Base-by-base conservation (phyloP, 2,329 filamentous ascomycete species). In the Grosmannia huntii region DNA sequence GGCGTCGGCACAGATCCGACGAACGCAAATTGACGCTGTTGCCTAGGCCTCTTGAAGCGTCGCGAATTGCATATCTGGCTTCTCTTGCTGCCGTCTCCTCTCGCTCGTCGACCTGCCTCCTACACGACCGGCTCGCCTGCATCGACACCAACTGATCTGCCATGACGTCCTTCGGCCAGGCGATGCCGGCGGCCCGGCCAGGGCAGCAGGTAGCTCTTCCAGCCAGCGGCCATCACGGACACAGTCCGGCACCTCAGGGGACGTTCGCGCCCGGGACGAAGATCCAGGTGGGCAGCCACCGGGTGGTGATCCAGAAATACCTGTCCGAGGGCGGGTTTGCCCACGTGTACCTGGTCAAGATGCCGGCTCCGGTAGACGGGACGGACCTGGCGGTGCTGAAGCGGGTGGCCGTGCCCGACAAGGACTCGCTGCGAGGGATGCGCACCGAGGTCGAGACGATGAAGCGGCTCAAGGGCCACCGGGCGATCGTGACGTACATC, bases 381-480 rank as follows among this genome's bases (percentile, higher is more conserved):
- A 86, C 87, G 63, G 87, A 95, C 65, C 77, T 84, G 66, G 90
- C 89, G 14, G 91, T 96, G 54, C 77, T 96, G 68, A 96, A 99
- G 79, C 81, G 94, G 68, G 94, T 99, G 60, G 94, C 94, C 41
- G 94, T 97, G 56, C 90, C 94, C 36, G 94, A 99, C 73, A 96
- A 95, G 78, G 89, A 95, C 63, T 84, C 92, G 60, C 78, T 99
- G 73, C 88, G 89, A 62, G 91, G 89, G 72, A 97, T 99, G 94
- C 85, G 94, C 71, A 97, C 86, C 64, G 94, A 99, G 78, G 94
- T 99, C 65, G 94, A 99, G 76, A 99, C 94, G 16, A 99, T 99
- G 94, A 99, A 99, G 84, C 91, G 94, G 73, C 80, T 99, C 66
- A 96, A 96, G 77, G 94, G 94, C 59, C 94, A 97, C 79, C 84